These are phyloP conservation scores for Perilla frutescens DNA, from an alignment of 257 asterid genomes.

Conservation along the genomic window DNA sequence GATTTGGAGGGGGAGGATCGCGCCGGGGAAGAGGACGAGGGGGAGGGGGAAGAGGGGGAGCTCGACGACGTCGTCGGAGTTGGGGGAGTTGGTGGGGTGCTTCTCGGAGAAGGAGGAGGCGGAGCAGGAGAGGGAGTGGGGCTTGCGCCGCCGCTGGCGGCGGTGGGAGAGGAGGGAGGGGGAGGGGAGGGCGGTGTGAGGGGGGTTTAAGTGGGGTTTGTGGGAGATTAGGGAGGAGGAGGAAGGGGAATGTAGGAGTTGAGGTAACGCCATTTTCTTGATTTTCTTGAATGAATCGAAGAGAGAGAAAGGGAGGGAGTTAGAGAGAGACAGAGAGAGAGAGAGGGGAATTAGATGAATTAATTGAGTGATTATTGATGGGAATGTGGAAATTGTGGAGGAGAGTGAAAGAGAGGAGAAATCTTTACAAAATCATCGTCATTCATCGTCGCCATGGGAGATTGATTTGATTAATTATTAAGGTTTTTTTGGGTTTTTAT, in stretches of 20 bases:
- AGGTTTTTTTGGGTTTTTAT: background rate
- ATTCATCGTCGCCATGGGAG: background rate
- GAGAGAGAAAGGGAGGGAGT: background rate
- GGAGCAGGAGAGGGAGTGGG: constrained; percentile 62
- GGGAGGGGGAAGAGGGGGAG: constrained; percentile 97
- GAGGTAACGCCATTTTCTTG: constrained; percentile 77
- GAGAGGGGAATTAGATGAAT: constrained; percentile 5
- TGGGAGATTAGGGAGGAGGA: constrained; percentile 48
- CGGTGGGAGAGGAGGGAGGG: constrained; percentile 33
- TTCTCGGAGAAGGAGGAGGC: constrained; percentile 90
- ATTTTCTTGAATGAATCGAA: background rate
- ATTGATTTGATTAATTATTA: constrained; percentile 4
- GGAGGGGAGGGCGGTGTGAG: constrained; percentile 36
- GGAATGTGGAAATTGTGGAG: constrained; percentile 34
- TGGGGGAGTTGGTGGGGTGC: constrained; percentile 67
- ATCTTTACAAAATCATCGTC: background rate
- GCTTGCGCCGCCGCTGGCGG: constrained; percentile 53
- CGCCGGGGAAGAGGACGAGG: constrained; percentile 94
- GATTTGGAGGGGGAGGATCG: constrained; percentile 86
- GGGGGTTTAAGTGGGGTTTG: constrained; percentile 56
- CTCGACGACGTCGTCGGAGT: constrained; percentile 78
- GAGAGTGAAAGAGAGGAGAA: constrained; percentile 28
- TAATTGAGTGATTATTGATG: constrained; percentile 26
- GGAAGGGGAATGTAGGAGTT: constrained; percentile 67
- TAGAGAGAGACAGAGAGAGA: background rate